Percentiles rank a stretch among this genome's conserved stretches.
These are phyloP conservation scores for Endocarpon pusillum DNA, from an alignment of 495 filamentous ascomycete species.

Conservation along the genomic window DNA sequence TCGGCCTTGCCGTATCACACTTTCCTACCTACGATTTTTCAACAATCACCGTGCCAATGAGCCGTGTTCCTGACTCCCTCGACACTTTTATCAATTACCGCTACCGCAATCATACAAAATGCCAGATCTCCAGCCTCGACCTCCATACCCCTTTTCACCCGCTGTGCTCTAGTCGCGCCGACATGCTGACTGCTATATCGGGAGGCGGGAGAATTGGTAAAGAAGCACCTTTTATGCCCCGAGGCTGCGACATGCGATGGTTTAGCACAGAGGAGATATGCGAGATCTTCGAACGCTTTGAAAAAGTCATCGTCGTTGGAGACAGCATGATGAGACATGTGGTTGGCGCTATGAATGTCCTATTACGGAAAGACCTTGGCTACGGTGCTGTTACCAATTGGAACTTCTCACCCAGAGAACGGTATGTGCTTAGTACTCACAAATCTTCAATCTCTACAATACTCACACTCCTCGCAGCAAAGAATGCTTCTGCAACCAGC, in stretches of 20 bases:
- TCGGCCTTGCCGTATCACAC: too few species aligned
- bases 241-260: slow-evolving; percentile 34
- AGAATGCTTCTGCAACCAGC: slow-evolving; percentile 34
- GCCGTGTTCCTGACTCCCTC: slow-evolving; percentile 17
- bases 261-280: slow-evolving; percentile 33
- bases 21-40: too few species aligned
- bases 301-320: slow-evolving; percentile 30
- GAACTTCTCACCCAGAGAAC: slow-evolving; percentile 33
- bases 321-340: slow-evolving; percentile 38
- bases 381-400: slow-evolving; percentile 37
- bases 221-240: slow-evolving; percentile 31
- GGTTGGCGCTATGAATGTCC: slow-evolving; percentile 32
- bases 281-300: slow-evolving; percentile 28
- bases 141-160: slow-evolving; percentile 28
- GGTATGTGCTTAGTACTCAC: slow-evolving; percentile 15
- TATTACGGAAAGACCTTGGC: slow-evolving; percentile 31
- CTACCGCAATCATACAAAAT: slow-evolving; percentile 17
- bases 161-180: slow-evolving; percentile 20
- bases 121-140: slow-evolving; percentile 32
- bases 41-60: too few species aligned
- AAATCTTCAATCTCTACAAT: too few species aligned
- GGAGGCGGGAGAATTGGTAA: slow-evolving; percentile 30
- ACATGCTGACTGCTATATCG: slow-evolving; percentile 33
- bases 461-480: slow-evolving; percentile 11
- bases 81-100: slow-evolving; percentile 24